phyloP scores from a whole-genome alignment of 208 protist genomes.

The Crithidia brevicula region DNA sequence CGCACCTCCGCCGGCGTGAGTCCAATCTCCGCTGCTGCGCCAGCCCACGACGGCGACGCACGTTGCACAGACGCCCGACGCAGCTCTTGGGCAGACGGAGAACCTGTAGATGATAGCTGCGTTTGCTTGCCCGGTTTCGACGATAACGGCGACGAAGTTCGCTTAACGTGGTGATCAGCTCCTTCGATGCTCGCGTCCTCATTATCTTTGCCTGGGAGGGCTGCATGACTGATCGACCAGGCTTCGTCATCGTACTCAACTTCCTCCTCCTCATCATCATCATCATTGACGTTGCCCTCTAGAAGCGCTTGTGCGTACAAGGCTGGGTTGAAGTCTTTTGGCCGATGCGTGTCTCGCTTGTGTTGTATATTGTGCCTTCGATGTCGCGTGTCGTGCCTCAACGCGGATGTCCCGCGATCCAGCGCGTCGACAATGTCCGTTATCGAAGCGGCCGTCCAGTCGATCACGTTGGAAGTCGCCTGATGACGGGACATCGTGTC shows the following conservation, averaged over 20 bases:
- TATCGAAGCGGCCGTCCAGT: conserved; percentile 20
- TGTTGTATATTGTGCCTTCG: too few relatives aligned
- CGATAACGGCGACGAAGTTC: too few relatives aligned
- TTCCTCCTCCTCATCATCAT: not conserved
- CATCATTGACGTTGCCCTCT: not conserved
- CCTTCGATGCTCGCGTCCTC: too few relatives aligned
- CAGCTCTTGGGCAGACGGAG: not conserved
- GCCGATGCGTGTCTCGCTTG: too few relatives aligned
- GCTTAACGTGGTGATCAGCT: too few relatives aligned
- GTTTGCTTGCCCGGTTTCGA: too few relatives aligned
- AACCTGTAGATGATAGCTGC: too few relatives aligned
- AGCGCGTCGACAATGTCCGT: conserved; percentile 29
- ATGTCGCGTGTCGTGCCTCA: too few relatives aligned
- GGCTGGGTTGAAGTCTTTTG: conserved; percentile 8
- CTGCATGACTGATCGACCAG: too few relatives aligned
- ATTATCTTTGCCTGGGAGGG: too few relatives aligned
- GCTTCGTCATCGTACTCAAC: not conserved
- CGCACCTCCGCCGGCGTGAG: conserved; percentile 16
- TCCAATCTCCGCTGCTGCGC: conserved; percentile 19
- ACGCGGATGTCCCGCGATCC: not conserved
- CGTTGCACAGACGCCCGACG: conserved; percentile 5
- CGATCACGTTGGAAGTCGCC: not conserved
- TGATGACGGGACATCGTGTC: not conserved
- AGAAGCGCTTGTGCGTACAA: conserved; percentile 24
- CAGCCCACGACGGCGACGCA: conserved; percentile 18